phyloP scores from a whole-genome alignment of 495 filamentous ascomycete genomes.

The Hypoxylon lienhwacheense region DNA sequence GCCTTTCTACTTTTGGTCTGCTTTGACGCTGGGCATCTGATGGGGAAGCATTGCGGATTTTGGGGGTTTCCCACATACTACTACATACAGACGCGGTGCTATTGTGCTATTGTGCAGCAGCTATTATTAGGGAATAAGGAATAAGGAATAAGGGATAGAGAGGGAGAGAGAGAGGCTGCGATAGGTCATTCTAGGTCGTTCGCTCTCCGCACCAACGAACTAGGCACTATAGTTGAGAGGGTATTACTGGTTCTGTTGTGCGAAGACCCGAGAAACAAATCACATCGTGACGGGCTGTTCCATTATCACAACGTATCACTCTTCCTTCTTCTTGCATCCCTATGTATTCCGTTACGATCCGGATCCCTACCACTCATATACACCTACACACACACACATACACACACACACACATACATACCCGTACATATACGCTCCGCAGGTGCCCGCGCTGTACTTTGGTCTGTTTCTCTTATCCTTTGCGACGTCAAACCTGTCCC shows the following conservation, averaged over 20 bases:
- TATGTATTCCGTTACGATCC: constrained; percentile 29
- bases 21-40: constrained; percentile 40
- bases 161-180: constrained; percentile 1
- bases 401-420: constrained; percentile 41
- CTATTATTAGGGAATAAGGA: constrained; percentile 50
- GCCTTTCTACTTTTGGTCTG: constrained; percentile 40
- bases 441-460: constrained; percentile 43
- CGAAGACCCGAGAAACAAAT: constrained; percentile 39
- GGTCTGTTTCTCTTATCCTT: constrained; percentile 37
- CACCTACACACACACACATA: constrained; percentile 35
- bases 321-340: constrained; percentile 27
- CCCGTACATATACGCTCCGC: constrained; percentile 50
- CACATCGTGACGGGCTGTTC: constrained; percentile 32
- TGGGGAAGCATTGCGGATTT: constrained; percentile 29
- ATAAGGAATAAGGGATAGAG: too few species aligned
- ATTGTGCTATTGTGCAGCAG: constrained; percentile 29
- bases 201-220: constrained; percentile 20
- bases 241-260: constrained; percentile 29
- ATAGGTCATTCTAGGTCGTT: constrained; percentile 18
- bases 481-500: constrained; percentile 37
- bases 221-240: constrained; percentile 9
- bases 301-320: constrained; percentile 38
- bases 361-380: constrained; percentile 28
- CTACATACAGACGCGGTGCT: constrained; percentile 12
- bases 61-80: constrained; percentile 22